Percentiles rank a stretch among this genome's conserved stretches.
phyloP scores from a whole-genome alignment of 148 eudicot genomes.

The Suaeda aralocaspica region DNA sequence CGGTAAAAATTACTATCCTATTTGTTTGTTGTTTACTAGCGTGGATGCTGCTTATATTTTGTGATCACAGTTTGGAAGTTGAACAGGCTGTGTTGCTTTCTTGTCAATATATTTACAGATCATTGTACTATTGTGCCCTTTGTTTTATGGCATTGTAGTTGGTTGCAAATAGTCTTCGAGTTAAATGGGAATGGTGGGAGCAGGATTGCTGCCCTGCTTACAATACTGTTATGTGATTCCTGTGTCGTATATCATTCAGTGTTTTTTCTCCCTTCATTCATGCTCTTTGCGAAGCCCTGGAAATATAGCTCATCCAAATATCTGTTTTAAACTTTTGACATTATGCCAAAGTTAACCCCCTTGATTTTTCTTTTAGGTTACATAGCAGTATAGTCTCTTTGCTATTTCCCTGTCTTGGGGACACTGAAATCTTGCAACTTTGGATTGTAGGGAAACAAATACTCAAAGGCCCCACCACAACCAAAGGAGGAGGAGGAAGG shows the following conservation, averaged over 20 bases:
- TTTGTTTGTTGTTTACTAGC: background rate
- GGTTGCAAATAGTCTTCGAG: background rate
- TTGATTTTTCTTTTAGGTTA: too few relatives aligned
- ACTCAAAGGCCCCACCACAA: conserved; percentile 37
- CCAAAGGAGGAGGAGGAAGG: conserved; percentile 47
- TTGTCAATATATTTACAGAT: background rate
- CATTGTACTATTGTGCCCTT: background rate
- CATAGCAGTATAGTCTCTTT: background rate
- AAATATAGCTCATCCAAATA: background rate
- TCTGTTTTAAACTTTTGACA: too few relatives aligned
- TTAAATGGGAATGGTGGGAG: background rate
- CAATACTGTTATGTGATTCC: background rate
- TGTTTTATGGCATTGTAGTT: background rate
- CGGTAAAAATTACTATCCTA: conserved; percentile 31
- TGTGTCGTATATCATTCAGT: background rate
- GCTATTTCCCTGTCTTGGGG: background rate
- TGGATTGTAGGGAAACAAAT: conserved; percentile 53
- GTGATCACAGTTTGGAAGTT: background rate
- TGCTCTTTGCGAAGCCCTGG: background rate
- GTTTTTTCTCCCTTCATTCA: too few relatives aligned
- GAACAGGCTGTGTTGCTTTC: background rate
- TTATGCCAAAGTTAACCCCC: too few relatives aligned
- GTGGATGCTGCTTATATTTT: background rate
- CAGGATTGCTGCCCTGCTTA: background rate
- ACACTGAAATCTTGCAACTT: conserved; percentile 23